Percentiles rank a stretch among this genome's conserved stretches.
phyloP scores from a whole-genome alignment of 148 eudicot genomes.

The Rhododendron ferrugineum region DNA sequence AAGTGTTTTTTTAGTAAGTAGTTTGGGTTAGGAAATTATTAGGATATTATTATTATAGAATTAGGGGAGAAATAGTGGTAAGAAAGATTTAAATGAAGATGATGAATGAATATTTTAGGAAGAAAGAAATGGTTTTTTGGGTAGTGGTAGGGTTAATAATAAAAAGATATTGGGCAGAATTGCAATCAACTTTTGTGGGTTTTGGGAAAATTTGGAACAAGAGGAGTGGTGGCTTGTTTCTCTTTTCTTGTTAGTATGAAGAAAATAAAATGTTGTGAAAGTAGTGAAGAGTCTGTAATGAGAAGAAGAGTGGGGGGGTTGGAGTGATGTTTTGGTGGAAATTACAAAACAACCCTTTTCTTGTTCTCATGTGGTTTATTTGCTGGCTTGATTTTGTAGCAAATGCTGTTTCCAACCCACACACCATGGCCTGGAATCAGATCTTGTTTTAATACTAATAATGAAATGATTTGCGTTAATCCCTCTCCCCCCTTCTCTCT shows the following conservation, averaged over 20 bases:
- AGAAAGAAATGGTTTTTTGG: background rate
- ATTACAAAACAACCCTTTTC: background rate
- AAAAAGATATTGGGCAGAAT: background rate
- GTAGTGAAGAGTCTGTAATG: background rate
- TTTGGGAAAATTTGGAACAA: conserved; percentile 4
- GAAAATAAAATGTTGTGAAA: background rate
- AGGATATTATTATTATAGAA: conserved; percentile 1
- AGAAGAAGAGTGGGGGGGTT: background rate
- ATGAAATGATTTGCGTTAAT: background rate
- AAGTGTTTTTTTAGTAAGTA: background rate
- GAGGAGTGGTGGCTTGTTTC: background rate
- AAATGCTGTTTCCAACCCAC: background rate
- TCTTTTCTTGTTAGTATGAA: background rate
- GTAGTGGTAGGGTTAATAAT: background rate
- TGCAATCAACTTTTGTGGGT: background rate
- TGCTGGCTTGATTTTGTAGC: background rate
- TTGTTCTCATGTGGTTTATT: background rate
- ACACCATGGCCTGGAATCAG: background rate
- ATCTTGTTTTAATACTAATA: background rate
- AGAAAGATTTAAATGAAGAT: background rate
- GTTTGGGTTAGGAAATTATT: background rate
- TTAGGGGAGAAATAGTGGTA: background rate
- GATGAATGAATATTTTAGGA: background rate
- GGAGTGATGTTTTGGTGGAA: conserved; percentile 11
- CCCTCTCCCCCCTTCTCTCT: background rate